phyloP scores from a whole-genome alignment of 441 rosid species.

The Erodium texanum region DNA sequence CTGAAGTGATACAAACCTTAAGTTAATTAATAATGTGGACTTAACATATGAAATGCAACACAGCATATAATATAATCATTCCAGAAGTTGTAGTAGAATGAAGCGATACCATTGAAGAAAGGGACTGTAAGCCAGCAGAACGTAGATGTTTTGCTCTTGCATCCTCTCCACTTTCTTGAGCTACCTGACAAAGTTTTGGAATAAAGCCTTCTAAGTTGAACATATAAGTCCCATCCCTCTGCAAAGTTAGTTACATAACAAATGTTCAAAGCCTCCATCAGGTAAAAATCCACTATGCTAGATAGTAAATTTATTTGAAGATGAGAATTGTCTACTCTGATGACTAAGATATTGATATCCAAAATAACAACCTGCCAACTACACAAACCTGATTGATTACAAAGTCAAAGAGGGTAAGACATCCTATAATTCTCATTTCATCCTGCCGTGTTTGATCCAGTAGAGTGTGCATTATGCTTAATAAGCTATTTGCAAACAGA shows the following conservation, averaged over 20 bases:
- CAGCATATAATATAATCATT: not conserved
- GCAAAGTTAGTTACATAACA: conserved; percentile 16
- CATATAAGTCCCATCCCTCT: conserved; percentile 69
- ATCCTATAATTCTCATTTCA: conserved; percentile 67
- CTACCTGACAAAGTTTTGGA: conserved; percentile 85
- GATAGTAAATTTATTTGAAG: not conserved
- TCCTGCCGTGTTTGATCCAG: conserved; percentile 70
- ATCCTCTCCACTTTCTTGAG: conserved; percentile 67
- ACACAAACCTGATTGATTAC: conserved; percentile 64
- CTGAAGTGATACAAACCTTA: not conserved
- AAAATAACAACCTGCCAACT: conserved; percentile 3
- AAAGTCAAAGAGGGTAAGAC: conserved; percentile 69
- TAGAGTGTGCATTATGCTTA: conserved; percentile 62
- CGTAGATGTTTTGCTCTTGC: conserved; percentile 56
- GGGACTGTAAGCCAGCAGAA: conserved; percentile 67
- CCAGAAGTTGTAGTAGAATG: not conserved
- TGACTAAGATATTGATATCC: not conserved
- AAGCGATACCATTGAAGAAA: conserved; percentile 68
- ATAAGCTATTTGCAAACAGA: conserved; percentile 71
- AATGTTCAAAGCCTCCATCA: not conserved
- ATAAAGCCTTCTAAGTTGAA: conserved; percentile 93
- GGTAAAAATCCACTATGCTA: conserved; percentile 12
- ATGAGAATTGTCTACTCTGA: not conserved
- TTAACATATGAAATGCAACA: conserved; percentile 9
- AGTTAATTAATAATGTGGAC: conserved; percentile 1